These are phyloP conservation scores for Dictyostelium capitatum DNA, from an alignment of 78 protist species.

Conservation along the genomic window DNA sequence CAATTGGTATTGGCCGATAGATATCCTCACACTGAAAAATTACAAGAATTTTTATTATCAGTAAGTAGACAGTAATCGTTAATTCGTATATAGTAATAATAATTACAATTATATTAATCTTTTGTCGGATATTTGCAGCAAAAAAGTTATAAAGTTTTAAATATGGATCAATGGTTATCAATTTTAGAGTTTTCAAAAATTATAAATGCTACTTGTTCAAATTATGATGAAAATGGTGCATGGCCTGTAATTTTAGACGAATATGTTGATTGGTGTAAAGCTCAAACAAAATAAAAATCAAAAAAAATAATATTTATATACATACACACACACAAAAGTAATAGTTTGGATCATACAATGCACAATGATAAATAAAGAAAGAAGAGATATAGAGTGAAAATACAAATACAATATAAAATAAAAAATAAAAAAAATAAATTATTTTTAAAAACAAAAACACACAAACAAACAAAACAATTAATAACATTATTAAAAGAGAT, in stretches of 20 bases:
- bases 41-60: conserved; percentile 37
- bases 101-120: background rate
- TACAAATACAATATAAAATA: too few species aligned
- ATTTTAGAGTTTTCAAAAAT: conserved; percentile 63
- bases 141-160: conserved; percentile 70
- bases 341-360: too few species aligned
- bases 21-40: conserved; percentile 59
- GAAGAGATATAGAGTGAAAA: too few species aligned
- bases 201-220: conserved; percentile 63
- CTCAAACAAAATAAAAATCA: background rate
- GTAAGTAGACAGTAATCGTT: background rate
- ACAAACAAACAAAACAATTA: too few species aligned
- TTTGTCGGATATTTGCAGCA: conserved; percentile 3
- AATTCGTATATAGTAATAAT: background rate
- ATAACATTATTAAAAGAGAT: too few species aligned
- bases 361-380: too few species aligned
- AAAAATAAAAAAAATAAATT: too few species aligned
- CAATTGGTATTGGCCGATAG: conserved; percentile 25
- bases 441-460: too few species aligned
- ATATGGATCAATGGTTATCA: conserved; percentile 84
- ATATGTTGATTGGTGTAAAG: conserved; percentile 40
- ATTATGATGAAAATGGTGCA: conserved; percentile 80
- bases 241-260: conserved; percentile 80
- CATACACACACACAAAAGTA: too few species aligned
- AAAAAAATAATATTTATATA: too few species aligned